Evolutionary conservation across 2,329 filamentous ascomycete species (phyloP), one percentile per base, ranked within the genome.

Genomic region (Pseudocercospora fuligena): DNA sequence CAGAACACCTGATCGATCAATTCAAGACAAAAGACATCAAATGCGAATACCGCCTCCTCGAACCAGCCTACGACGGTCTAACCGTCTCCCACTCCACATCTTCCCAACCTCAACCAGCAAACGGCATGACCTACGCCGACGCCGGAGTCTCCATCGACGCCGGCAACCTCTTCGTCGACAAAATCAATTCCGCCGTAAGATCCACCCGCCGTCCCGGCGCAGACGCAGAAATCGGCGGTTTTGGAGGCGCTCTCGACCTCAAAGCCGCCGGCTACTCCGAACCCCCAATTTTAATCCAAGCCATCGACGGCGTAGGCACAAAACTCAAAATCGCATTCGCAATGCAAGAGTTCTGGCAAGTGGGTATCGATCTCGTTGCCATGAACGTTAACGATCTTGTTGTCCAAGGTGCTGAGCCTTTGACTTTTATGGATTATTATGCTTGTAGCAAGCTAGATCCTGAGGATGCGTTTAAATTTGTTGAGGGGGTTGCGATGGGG

Each of bases 331-430:
- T 99, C 75, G 95, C 95, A 0, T 94, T 97, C 78, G 88, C 89
- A 12, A 92, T 96, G 83, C 87, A 89, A 73, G 93, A 96, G 81
- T 95, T 97, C 81, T 90, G 94, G 79, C 97, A 94, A 2, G 94
- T 99, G 11, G 95, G 95, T 67, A 93, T 99, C 73, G 95, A 99
- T 78, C 87, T 99, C 40, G 95, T 99, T 3, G 95, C 95, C 72
- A 98, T 98, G 94, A 98, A 97, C 79, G 95, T 98, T 77, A 99
- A 99, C 80, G 95, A 99, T 76, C 86, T 99, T 0, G 90, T 99
- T 60, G 95, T 98, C 8, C 94, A 98, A 82, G 95, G 95, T 63
- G 95, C 95, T 12, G 92, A 95, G 73, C 94, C 95, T 1, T 86
- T 98, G 70, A 95, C 95, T 85, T 98, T 99, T 86, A 89, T 98